A percentile compares a stretch with the other conserved stretches of the same genome.
Evolutionary conservation across 1,139 yeast genomes (phyloP).

Genomic region (Suhomyces coccinellae): DNA sequence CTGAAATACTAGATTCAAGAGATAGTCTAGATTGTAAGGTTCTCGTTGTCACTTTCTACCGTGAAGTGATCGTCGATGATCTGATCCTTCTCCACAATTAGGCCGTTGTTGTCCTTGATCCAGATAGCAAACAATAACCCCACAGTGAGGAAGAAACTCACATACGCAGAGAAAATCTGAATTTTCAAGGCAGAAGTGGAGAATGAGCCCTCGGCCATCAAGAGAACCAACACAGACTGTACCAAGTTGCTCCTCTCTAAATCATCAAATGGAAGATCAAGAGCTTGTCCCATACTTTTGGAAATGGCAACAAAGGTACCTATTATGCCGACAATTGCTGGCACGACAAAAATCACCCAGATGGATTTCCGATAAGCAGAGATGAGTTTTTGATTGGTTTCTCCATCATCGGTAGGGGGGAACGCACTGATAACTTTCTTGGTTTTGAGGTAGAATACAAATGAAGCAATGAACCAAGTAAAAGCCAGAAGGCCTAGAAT

Average conservation of each 20-base stretch:
- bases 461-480: constrained; percentile 20
- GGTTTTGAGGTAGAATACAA: constrained; percentile 31
- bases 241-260: neutral
- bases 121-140: constrained; percentile 33
- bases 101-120: constrained; percentile 38
- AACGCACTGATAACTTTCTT: constrained; percentile 30
- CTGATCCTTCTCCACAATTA: constrained; percentile 27
- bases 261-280: neutral
- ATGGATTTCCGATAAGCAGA: constrained; percentile 34
- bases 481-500: neutral
- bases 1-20: too few species aligned
- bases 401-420: constrained; percentile 29
- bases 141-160: constrained; percentile 22
- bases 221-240: constrained; percentile 3
- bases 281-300: neutral
- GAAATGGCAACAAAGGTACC: constrained; percentile 4
- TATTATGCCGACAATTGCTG: constrained; percentile 21
- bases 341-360: constrained; percentile 31
- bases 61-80: constrained; percentile 23
- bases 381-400: constrained; percentile 22
- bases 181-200: neutral
- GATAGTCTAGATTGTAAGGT: constrained; percentile 8
- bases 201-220: constrained; percentile 2
- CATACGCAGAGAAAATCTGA: constrained; percentile 18
- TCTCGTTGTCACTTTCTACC: constrained; percentile 23